Conservation (phyloP, 768 basidiomycete species). For the Mrakia blollopis region DNA sequence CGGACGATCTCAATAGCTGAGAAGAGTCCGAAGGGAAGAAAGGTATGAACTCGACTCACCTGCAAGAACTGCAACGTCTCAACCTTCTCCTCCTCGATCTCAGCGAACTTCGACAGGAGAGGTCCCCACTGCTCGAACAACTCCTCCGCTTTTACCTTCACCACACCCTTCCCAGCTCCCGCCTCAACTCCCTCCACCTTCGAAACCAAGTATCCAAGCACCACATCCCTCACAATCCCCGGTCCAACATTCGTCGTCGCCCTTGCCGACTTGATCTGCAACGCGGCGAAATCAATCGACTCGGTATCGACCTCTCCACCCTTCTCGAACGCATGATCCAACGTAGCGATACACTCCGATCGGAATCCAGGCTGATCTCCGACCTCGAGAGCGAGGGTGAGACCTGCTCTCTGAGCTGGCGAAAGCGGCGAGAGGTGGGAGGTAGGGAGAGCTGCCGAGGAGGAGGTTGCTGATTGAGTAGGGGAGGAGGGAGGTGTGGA, state of each 20-base stretch:
- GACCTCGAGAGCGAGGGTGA: constrained; percentile 36
- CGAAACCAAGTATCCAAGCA: constrained; percentile 77
- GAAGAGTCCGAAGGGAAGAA: neutral
- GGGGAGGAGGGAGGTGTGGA: constrained; percentile 38
- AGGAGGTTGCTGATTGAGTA: constrained; percentile 69
- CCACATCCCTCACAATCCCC: constrained; percentile 75
- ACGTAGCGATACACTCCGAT: constrained; percentile 55
- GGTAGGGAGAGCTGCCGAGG: constrained; percentile 22
- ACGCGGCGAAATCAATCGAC: constrained; percentile 86
- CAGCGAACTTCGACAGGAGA: constrained; percentile 70
- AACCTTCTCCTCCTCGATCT: constrained; percentile 56
- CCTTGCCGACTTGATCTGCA: constrained; percentile 76
- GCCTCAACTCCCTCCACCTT: constrained; percentile 61
- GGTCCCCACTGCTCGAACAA: constrained; percentile 75
- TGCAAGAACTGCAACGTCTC: constrained; percentile 76
- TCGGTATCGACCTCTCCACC: constrained; percentile 89
- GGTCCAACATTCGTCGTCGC: constrained; percentile 66
- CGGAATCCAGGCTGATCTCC: constrained; percentile 41
- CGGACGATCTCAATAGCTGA: neutral
- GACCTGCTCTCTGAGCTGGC: constrained; percentile 13
- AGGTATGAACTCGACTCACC: constrained; percentile 49
- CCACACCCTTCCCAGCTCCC: constrained; percentile 54
- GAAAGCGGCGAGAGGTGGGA: neutral
- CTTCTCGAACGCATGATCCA: constrained; percentile 88
- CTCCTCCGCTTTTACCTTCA: constrained; percentile 53